Conservation (phyloP, 1,284 basidiomycete genomes). For the Farysia itapuensis region DNA sequence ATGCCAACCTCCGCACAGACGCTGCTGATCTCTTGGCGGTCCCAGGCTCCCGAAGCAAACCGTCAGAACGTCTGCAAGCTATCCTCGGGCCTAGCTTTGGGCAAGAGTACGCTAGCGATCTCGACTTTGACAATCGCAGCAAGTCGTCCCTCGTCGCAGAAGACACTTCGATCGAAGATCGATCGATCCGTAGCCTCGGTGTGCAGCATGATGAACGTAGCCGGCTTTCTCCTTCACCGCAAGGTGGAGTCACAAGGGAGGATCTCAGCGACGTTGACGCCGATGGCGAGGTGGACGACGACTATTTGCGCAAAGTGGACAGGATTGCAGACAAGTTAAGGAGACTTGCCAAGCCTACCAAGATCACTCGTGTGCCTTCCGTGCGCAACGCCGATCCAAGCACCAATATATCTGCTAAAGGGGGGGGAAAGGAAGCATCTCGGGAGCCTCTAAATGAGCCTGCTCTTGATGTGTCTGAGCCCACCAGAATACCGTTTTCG, state of each 20-base stretch:
- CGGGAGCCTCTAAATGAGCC: neutral
- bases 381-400: neutral
- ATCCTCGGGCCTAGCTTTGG: conserved; percentile 32
- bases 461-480: neutral
- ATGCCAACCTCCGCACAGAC: neutral
- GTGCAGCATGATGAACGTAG: neutral
- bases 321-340: conserved; percentile 36
- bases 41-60: conserved; percentile 1
- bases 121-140: conserved; percentile 10
- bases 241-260: no score
- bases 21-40: conserved; percentile 12
- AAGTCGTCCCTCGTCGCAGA: conserved; percentile 5
- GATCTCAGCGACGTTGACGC: conserved; percentile 18
- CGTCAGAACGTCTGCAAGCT: conserved; percentile 25
- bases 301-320: conserved; percentile 30
- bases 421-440: neutral
- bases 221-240: neutral
- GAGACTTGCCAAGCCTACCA: conserved; percentile 15
- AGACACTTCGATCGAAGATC: neutral
- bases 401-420: neutral
- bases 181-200: neutral
- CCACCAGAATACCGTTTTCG: neutral
- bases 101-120: conserved; percentile 14
- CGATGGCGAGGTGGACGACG: conserved; percentile 30
- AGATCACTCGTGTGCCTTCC: neutral